phyloP scores from a whole-genome alignment of 192 early-diverging fungal genomes.

The Linnemannia schmuckeri region DNA sequence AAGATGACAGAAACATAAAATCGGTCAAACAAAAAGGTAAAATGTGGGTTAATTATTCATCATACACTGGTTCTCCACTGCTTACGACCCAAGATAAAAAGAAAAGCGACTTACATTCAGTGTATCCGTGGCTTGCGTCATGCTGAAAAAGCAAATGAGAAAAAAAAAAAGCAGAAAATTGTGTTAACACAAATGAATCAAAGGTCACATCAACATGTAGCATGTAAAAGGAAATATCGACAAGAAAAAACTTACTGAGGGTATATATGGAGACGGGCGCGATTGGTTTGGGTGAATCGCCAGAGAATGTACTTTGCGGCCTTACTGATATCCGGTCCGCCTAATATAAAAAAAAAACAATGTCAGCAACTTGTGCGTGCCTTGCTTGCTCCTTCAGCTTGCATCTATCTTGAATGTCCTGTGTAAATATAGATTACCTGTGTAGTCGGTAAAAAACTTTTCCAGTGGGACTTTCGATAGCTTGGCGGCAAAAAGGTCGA shows the following conservation, averaged over 20 bases:
- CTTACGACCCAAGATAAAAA: no score
- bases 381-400: not conserved
- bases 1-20: not conserved
- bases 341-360: not conserved
- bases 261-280: constrained; percentile 77
- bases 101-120: constrained; percentile 69
- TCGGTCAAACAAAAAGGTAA: not conserved
- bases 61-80: no score
- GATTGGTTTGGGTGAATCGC: constrained; percentile 89
- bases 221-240: not conserved
- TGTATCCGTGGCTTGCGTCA: constrained; percentile 92
- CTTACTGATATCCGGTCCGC: constrained; percentile 75
- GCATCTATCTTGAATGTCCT: not conserved
- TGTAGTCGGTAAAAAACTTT: constrained; percentile 91
- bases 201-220: not conserved
- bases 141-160: constrained; percentile 53
- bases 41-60: not conserved
- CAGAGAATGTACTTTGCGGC: constrained; percentile 91
- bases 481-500: constrained; percentile 89
- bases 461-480: constrained; percentile 80
- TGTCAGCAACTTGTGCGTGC: not conserved
- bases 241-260: constrained; percentile 70
- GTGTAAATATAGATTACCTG: constrained; percentile 43
- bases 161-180: not conserved
- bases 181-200: not conserved